Percentiles rank a stretch among this genome's conserved stretches.
Evolutionary conservation across 2,329 filamentous ascomycete genomes (phyloP).

Genomic region (Phaeosphaeria sp.): DNA sequence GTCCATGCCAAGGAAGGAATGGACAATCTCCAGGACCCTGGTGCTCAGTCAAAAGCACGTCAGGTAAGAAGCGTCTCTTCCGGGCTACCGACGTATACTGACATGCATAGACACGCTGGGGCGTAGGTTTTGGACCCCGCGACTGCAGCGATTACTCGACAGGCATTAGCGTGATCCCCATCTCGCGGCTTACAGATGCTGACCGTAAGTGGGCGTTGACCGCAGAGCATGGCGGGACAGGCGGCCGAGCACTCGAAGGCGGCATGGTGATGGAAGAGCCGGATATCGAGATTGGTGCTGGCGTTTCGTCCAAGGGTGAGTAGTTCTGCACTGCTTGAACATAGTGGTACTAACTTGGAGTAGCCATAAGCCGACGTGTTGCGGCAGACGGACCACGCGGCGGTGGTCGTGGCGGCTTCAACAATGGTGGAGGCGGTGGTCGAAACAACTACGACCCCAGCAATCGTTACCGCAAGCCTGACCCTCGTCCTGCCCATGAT

Average conservation of each 20-base stretch:
- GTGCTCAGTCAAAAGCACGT: conserved; percentile 69
- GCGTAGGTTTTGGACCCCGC: conserved; percentile 93
- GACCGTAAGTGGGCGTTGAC: conserved; percentile 97
- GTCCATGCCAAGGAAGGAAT: conserved; percentile 84
- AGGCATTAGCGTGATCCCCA: conserved; percentile 91
- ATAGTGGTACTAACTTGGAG: conserved; percentile 15
- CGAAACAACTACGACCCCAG: conserved; percentile 29
- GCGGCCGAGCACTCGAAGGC: conserved; percentile 78
- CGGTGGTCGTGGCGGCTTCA: conserved; percentile 24
- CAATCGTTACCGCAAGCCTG: conserved; percentile 38
- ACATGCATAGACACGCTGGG: conserved; percentile 82
- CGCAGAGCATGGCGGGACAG: conserved; percentile 91
- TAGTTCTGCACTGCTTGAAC: not conserved
- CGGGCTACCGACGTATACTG: conserved; percentile 15
- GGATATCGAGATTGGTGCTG: conserved; percentile 97
- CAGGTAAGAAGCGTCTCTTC: conserved; percentile 37
- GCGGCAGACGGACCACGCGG: conserved; percentile 40
- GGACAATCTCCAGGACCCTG: conserved; percentile 76
- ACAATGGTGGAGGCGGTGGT: conserved; percentile 16
- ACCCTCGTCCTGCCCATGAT: conserved; percentile 32
- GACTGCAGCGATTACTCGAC: conserved; percentile 97
- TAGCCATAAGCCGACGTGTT: conserved; percentile 47
- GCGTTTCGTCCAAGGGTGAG: conserved; percentile 88
- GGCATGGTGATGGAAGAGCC: conserved; percentile 95
- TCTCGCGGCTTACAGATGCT: conserved; percentile 90